Evolutionary conservation across 164 flowering plant genomes (phyloP).

Genomic region (Aristolochia californica): DNA sequence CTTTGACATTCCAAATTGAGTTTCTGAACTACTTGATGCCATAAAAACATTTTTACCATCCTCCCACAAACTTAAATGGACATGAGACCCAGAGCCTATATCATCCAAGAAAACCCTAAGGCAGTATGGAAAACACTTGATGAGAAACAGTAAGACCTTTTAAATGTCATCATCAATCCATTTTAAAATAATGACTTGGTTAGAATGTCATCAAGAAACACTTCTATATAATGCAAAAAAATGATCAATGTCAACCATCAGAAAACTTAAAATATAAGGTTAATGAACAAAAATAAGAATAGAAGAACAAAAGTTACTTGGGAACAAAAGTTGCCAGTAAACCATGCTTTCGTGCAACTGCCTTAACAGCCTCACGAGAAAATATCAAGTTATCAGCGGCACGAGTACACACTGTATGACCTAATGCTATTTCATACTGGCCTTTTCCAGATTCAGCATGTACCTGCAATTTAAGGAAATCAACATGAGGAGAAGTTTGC

Average conservation of each 20-base stretch:
- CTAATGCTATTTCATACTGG: conserved; percentile 72
- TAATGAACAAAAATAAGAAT: too few species aligned
- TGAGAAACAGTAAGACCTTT: background rate
- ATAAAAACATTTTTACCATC: conserved; percentile 79
- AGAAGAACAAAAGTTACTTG: conserved; percentile 44
- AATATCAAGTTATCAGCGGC: conserved; percentile 83
- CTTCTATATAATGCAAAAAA: too few species aligned
- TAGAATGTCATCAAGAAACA: too few species aligned
- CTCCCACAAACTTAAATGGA: conserved; percentile 75
- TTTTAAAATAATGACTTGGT: too few species aligned
- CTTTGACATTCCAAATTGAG: conserved; percentile 63
- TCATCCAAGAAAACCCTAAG: conserved; percentile 58
- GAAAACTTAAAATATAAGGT: background rate
- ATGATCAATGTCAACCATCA: background rate
- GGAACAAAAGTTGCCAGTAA: conserved; percentile 87
- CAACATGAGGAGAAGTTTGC: background rate
- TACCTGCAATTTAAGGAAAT: conserved; percentile 30
- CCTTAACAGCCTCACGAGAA: conserved; percentile 70
- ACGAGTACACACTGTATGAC: conserved; percentile 39
- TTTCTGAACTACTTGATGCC: conserved; percentile 37
- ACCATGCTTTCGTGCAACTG: conserved; percentile 82
- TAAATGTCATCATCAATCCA: too few species aligned
- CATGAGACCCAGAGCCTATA: conserved; percentile 93
- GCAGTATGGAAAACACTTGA: background rate
- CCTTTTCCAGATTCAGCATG: conserved; percentile 96